Percentiles rank a stretch among this genome's conserved stretches.
phyloP scores from a whole-genome alignment of 257 asterid genomes.

The Agastache rugosa region DNA sequence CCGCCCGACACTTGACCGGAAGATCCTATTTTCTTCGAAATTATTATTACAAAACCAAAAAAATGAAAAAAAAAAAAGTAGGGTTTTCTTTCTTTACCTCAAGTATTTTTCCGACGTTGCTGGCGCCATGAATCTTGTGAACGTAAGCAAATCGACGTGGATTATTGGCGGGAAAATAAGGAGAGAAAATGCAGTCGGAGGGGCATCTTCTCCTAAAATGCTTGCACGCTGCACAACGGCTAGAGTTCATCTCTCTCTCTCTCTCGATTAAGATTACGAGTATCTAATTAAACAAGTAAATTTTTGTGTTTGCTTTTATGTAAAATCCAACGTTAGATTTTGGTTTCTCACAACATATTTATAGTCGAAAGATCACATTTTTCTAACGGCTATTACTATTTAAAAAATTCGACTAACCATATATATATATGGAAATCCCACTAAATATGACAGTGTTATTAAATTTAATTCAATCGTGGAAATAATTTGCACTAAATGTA shows the following conservation, averaged over 20 bases:
- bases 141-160: slow-evolving; percentile 62
- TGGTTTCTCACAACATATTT: neutral
- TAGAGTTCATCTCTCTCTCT: slow-evolving; percentile 39
- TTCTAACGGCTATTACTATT: slow-evolving; percentile 10
- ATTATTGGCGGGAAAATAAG: slow-evolving; percentile 71
- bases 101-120: slow-evolving; percentile 67
- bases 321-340: slow-evolving; percentile 27
- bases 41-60: neutral
- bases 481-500: too few relatives aligned
- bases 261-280: too few relatives aligned
- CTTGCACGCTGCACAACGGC: slow-evolving; percentile 84
- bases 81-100: slow-evolving; percentile 38
- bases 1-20: slow-evolving; percentile 50
- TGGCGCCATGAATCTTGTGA: slow-evolving; percentile 78
- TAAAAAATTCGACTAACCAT: neutral
- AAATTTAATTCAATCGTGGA: neutral
- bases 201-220: slow-evolving; percentile 71
- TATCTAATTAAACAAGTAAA: slow-evolving; percentile 18
- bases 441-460: neutral
- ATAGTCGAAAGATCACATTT: neutral
- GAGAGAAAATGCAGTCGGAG: slow-evolving; percentile 70
- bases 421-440: neutral
- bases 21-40: slow-evolving; percentile 46
- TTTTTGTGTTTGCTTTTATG: neutral
- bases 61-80: too few relatives aligned